Evolutionary conservation across 176 grass and related monocot species (phyloP).

Genomic region (Metroxylon sagu): DNA sequence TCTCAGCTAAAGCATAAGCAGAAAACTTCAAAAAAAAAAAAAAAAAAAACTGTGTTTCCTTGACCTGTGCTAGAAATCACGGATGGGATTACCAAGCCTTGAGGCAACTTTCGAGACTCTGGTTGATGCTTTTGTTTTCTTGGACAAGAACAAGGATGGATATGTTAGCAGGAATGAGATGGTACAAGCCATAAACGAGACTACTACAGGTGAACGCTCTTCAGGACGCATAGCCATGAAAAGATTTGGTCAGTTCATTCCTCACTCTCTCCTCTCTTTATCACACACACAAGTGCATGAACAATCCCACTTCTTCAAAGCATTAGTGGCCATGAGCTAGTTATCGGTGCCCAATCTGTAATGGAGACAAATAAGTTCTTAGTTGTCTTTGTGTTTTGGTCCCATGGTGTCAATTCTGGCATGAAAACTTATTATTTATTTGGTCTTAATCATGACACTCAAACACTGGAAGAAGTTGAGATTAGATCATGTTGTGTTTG

Average conservation of each 20-base stretch:
- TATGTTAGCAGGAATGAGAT: slow-evolving; percentile 97
- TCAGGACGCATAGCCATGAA: slow-evolving; percentile 87
- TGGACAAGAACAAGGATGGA: slow-evolving; percentile 93
- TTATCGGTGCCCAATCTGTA: too few species aligned
- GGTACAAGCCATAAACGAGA: slow-evolving; percentile 93
- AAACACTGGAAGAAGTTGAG: too few species aligned
- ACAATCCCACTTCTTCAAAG: too few species aligned
- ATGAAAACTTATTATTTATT: too few species aligned
- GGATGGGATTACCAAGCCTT: slow-evolving; percentile 69
- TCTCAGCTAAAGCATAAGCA: too few species aligned
- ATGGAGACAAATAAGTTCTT: too few species aligned
- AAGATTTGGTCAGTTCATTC: slow-evolving; percentile 76
- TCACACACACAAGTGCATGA: background rate
- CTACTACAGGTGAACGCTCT: slow-evolving; percentile 73
- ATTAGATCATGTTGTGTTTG: too few species aligned
- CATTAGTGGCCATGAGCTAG: too few species aligned
- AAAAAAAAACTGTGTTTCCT: slow-evolving; percentile 9
- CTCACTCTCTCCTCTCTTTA: background rate
- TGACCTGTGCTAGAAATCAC: slow-evolving; percentile 50
- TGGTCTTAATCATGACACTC: too few species aligned
- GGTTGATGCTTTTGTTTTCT: slow-evolving; percentile 90
- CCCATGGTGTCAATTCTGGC: too few species aligned
- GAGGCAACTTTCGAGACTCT: slow-evolving; percentile 76
- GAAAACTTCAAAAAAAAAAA: too few species aligned
- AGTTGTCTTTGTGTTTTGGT: too few species aligned